A percentile compares a stretch with the other conserved stretches of the same genome.
These are phyloP conservation scores for Aspergillus bertholletiae DNA, from an alignment of 495 filamentous ascomycete species.

Conservation along the genomic window DNA sequence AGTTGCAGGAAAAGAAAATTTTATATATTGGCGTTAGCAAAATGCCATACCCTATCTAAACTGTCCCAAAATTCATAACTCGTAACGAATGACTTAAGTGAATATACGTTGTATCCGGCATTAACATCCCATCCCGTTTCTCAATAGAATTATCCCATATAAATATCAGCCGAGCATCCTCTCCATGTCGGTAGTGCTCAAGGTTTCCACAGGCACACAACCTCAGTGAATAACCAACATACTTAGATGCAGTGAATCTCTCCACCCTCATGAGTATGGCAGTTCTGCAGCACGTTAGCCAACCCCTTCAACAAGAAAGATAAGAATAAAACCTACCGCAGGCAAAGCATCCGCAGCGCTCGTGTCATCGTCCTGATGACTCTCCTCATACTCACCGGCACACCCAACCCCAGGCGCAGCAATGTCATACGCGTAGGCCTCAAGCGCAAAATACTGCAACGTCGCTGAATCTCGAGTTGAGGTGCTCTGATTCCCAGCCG, in stretches of 20 bases:
- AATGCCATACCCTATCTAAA: too few species aligned
- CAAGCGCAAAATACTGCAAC: slow-evolving; percentile 56
- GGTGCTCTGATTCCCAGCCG: slow-evolving; percentile 30
- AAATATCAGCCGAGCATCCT: not conserved
- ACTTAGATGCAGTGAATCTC: slow-evolving; percentile 26
- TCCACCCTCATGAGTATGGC: slow-evolving; percentile 31
- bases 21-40: too few species aligned
- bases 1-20: too few species aligned
- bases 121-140: too few species aligned
- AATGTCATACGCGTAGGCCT: slow-evolving; percentile 53
- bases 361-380: slow-evolving; percentile 12
- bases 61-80: too few species aligned
- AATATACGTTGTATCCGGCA: too few species aligned
- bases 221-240: not conserved
- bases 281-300: slow-evolving; percentile 20
- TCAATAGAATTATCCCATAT: too few species aligned
- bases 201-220: not conserved
- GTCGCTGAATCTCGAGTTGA: slow-evolving; percentile 50
- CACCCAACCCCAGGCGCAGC: slow-evolving; percentile 52
- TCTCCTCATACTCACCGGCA: not conserved
- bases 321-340: slow-evolving; percentile 15
- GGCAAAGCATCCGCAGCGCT: slow-evolving; percentile 17
- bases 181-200: not conserved
- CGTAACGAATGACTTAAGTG: too few species aligned
- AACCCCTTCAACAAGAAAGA: not conserved